phyloP scores from a whole-genome alignment of 1,284 basidiomycete genomes.

The Apiotrichum gracile region DNA sequence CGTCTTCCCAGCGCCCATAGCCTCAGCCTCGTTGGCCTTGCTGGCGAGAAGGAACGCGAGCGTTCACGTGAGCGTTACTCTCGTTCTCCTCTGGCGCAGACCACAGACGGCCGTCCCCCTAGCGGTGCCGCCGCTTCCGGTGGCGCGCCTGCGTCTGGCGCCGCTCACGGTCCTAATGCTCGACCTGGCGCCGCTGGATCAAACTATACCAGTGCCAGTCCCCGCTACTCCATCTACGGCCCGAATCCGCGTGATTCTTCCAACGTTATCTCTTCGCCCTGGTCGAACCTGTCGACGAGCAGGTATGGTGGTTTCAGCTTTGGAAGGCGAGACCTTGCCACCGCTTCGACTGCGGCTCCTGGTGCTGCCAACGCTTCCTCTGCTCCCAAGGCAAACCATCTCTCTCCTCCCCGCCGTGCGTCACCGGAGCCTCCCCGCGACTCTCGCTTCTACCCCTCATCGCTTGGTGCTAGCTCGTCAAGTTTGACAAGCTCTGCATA shows the following conservation, averaged over 20 bases:
- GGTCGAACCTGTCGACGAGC: conserved; percentile 21
- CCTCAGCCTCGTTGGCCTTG: conserved; percentile 21
- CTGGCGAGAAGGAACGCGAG: conserved; percentile 26
- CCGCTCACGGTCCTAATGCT: neutral
- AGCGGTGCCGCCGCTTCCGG: neutral
- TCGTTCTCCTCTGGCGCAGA: conserved; percentile 26
- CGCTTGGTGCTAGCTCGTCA: neutral
- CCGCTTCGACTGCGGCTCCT: conserved; percentile 1
- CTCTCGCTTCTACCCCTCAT: conserved; percentile 7
- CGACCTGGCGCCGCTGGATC: neutral
- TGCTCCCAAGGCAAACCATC: conserved; percentile 11
- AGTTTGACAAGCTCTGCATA: conserved; percentile 11
- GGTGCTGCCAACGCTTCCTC: conserved; percentile 8
- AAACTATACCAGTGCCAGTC: conserved; percentile 7
- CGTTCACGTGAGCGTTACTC: conserved; percentile 30
- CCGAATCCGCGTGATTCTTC: conserved; percentile 30
- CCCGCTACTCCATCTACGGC: conserved; percentile 40
- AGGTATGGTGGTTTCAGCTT: conserved; percentile 27
- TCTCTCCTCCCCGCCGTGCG: conserved; percentile 23
- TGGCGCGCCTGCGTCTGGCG: neutral
- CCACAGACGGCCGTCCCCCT: conserved; percentile 7
- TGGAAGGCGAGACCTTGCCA: conserved; percentile 25
- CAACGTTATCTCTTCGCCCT: conserved; percentile 23
- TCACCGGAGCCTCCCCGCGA: conserved; percentile 29
- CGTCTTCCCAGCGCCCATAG: conserved; percentile 24